Evolutionary conservation across 768 basidiomycete genomes (phyloP), one percentile per base, ranked within the genome.

Genomic region (Tremella mesenterica): DNA sequence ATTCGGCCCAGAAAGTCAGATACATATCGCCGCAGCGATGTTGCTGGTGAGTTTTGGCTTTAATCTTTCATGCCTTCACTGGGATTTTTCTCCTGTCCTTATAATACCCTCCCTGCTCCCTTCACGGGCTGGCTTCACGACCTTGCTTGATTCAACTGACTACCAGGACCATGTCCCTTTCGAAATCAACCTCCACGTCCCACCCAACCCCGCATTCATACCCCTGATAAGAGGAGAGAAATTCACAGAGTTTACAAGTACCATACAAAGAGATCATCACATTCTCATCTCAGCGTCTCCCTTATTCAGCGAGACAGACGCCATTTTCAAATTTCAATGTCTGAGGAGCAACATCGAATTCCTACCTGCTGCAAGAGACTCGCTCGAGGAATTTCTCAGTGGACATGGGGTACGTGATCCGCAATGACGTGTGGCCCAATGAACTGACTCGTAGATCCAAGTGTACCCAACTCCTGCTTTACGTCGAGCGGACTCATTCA

Each of bases 21-120:
- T 95, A 12, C 89, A 92, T 71, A 95, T 96, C 63, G 90, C 93
- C 21, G 88, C 87, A 25, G 85, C 92, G 6, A 95, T 95, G 91
- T 77, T 97, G 52, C 76, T 97, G 74, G 88, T 90, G 69, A 33
- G 84, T 64, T 29, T 23, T 36, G 14, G 16, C 28, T 39, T 16
- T 52, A 44, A 52, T 31, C 34, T n/a, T n/a, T n/a, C n/a, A n/a
- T n/a, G n/a, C n/a, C n/a, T n/a, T n/a, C n/a, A n/a, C n/a, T n/a
- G n/a, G n/a, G n/a, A n/a, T n/a, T n/a, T n/a, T n/a, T n/a, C n/a
- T n/a, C n/a, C n/a, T n/a, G n/a, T n/a, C n/a, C n/a, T n/a, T n/a
- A n/a, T n/a, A n/a, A n/a, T n/a, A n/a, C n/a, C n/a, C n/a, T n/a
- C n/a, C n/a, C n/a, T n/a, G n/a, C n/a, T n/a, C n/a, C n/a, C n/a